Percentiles rank a stretch among this genome's conserved stretches.
Conservation (phyloP, 495 filamentous ascomycete species). For the Saxispiralis lemnorum region DNA sequence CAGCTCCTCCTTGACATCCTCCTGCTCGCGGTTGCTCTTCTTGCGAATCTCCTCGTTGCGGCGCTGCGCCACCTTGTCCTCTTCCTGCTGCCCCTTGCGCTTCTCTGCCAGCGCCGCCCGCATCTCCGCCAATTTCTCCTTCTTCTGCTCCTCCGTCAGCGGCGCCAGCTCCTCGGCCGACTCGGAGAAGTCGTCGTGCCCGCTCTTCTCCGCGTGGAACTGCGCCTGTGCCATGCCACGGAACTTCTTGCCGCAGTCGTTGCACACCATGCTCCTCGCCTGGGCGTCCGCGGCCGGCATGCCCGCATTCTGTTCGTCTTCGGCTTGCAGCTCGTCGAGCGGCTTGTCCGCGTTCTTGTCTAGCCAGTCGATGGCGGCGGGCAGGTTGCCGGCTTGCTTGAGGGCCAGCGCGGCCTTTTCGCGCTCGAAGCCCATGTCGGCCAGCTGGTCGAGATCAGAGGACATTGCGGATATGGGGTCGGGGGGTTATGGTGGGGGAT, state of each 20-base stretch:
- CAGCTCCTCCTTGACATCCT: conserved; percentile 39
- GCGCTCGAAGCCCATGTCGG: conserved; percentile 90
- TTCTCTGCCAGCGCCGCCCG: conserved; percentile 56
- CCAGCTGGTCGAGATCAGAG: conserved; percentile 60
- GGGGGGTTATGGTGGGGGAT: conserved; percentile 1
- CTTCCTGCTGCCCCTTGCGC: conserved; percentile 44
- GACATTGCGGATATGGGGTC: conserved; percentile 42
- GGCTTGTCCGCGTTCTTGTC: conserved; percentile 73
- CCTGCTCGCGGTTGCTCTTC: conserved; percentile 30
- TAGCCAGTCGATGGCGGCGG: conserved; percentile 65
- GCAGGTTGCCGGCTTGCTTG: conserved; percentile 57
- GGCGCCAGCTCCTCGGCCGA: conserved; percentile 81
- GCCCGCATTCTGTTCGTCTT: conserved; percentile 35
- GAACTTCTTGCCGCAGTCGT: conserved; percentile 86
- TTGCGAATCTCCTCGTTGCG: conserved; percentile 82
- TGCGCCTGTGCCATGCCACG: conserved; percentile 60
- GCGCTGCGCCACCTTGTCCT: conserved; percentile 72
- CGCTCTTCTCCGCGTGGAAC: conserved; percentile 58
- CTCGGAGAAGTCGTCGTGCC: conserved; percentile 83
- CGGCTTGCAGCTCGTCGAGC: conserved; percentile 55
- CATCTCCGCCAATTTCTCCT: conserved; percentile 56
- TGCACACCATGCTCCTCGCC: conserved; percentile 57
- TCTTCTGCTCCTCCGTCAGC: conserved; percentile 83
- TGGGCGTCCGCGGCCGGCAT: conserved; percentile 37
- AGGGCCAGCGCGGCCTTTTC: conserved; percentile 65